These are phyloP conservation scores for Dryas octopetala DNA, from an alignment of 306 rosid genomes.

Conservation along the genomic window DNA sequence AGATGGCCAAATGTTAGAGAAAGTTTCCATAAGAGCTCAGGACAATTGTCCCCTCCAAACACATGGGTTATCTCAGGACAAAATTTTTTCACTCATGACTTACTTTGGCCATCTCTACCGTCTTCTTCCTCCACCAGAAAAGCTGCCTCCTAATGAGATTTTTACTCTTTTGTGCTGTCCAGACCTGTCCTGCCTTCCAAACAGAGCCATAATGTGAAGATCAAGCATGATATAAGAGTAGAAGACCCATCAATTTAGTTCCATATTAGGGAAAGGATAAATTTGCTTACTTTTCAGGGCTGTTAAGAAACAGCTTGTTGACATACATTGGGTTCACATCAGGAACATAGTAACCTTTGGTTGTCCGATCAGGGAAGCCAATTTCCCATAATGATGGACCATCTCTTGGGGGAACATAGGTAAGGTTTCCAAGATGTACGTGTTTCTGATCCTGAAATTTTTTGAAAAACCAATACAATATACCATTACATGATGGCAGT, in stretches of 20 bases:
- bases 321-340: slow-evolving; percentile 47
- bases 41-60: no score
- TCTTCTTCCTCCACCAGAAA: no score
- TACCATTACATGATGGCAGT: background rate
- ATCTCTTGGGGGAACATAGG: slow-evolving; percentile 40
- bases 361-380: slow-evolving; percentile 45
- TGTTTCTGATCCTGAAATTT: slow-evolving; percentile 27
- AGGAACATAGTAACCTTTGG: slow-evolving; percentile 42
- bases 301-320: slow-evolving; percentile 43
- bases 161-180: no score
- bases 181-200: no score
- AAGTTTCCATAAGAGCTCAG: no score
- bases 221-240: background rate
- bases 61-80: no score
- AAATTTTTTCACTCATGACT: no score
- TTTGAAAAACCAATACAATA: background rate
- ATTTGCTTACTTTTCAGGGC: slow-evolving; percentile 44
- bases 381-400: slow-evolving; percentile 53
- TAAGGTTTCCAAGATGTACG: slow-evolving; percentile 32
- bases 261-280: background rate
- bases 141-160: no score
- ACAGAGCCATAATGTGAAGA: background rate
- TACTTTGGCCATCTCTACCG: no score
- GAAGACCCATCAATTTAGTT: background rate
- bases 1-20: no score